phyloP scores from a whole-genome alignment of 1,139 yeast genomes.

The Yamadazyma diospyri region DNA sequence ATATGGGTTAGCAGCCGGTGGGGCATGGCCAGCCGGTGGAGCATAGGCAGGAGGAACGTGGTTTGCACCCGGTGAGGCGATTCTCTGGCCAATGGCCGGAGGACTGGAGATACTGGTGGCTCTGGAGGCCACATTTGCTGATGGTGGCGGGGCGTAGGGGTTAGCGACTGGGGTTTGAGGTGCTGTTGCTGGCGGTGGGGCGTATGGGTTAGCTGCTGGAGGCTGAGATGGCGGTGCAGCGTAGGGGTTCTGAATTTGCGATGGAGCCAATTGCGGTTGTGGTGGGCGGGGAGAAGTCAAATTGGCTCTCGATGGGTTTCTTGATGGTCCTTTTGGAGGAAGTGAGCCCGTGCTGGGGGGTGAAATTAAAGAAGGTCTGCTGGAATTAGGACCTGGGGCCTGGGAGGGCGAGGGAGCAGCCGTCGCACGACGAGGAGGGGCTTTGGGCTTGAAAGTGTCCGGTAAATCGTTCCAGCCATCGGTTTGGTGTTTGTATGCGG shows the following conservation, averaged over 20 bases:
- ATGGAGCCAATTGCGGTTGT: too few species aligned
- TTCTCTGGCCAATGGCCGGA: slow-evolving; percentile 1
- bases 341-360: slow-evolving; percentile 11
- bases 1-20: slow-evolving; percentile 25
- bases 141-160: slow-evolving; percentile 12
- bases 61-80: slow-evolving; percentile 6
- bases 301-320: slow-evolving; percentile 24
- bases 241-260: too few species aligned
- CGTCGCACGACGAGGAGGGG: slow-evolving; percentile 51
- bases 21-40: slow-evolving; percentile 42
- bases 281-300: slow-evolving; percentile 13
- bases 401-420: slow-evolving; percentile 24
- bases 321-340: slow-evolving; percentile 29
- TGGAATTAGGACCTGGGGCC: slow-evolving; percentile 10
- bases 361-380: slow-evolving; percentile 14
- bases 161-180: slow-evolving; percentile 8
- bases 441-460: slow-evolving; percentile 51
- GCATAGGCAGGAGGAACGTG: slow-evolving; percentile 46
- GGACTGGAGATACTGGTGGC: slow-evolving; percentile 10
- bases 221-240: slow-evolving; percentile 8
- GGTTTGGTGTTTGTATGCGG: slow-evolving; percentile 51
- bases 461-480: slow-evolving; percentile 97
- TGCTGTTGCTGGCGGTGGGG: slow-evolving; percentile 11
- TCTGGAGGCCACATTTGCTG: slow-evolving; percentile 3
- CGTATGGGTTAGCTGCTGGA: slow-evolving; percentile 10